These are phyloP conservation scores for Clonostachys solani DNA, from an alignment of 2,329 filamentous ascomycete genomes.

Conservation along the genomic window DNA sequence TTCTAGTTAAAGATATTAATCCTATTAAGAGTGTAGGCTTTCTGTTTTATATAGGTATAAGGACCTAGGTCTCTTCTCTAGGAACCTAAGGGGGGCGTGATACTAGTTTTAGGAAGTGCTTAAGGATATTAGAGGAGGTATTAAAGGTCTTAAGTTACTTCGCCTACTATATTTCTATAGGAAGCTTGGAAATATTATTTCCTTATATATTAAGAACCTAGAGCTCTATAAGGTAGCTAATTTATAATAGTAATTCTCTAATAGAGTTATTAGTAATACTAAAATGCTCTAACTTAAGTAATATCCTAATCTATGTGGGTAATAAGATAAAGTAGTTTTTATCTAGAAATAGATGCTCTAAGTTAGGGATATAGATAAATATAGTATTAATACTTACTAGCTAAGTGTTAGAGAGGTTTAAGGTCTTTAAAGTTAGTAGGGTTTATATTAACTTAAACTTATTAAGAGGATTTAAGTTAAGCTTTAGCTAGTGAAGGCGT, in stretches of 20 bases:
- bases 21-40: constrained; percentile 34
- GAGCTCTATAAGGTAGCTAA: constrained; percentile 82
- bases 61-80: constrained; percentile 36
- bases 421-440: constrained; percentile 77
- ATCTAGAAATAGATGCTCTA: constrained; percentile 85
- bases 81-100: constrained; percentile 62
- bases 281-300: constrained; percentile 82
- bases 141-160: constrained; percentile 88
- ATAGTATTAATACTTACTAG: constrained; percentile 84
- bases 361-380: constrained; percentile 80
- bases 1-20: constrained; percentile 56
- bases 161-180: constrained; percentile 94
- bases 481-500: constrained; percentile 74
- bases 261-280: constrained; percentile 92
- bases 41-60: constrained; percentile 27
- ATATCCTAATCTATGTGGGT: constrained; percentile 77
- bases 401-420: constrained; percentile 90
- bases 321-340: constrained; percentile 94
- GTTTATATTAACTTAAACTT: constrained; percentile 79
- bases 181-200: constrained; percentile 87
- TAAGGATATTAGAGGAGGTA: constrained; percentile 89
- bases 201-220: constrained; percentile 83
- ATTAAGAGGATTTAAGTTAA: constrained; percentile 94
- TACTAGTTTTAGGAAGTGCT: constrained; percentile 83
- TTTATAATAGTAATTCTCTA: constrained; percentile 76